A percentile compares a stretch with the other conserved stretches of the same genome.
phyloP scores from a whole-genome alignment of 495 filamentous ascomycete species.

The Wilcoxina mikolae region DNA sequence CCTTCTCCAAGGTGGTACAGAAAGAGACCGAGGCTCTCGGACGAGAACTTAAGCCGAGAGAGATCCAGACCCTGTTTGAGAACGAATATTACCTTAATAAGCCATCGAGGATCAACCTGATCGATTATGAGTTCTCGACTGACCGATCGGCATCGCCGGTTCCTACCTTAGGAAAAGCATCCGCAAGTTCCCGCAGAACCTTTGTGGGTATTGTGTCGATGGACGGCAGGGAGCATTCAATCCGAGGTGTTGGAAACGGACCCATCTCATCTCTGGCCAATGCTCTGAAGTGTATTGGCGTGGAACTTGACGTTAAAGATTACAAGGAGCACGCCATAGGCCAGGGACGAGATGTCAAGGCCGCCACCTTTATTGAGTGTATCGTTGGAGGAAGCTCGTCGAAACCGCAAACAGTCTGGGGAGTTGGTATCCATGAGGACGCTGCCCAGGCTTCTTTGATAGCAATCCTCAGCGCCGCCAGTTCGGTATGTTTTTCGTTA shows the following conservation, averaged over 20 bases:
- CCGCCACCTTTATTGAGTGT: conserved; percentile 88
- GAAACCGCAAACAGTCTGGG: conserved; percentile 56
- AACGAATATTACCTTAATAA: conserved; percentile 66
- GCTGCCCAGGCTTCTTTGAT: conserved; percentile 85
- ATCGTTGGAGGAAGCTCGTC: conserved; percentile 47
- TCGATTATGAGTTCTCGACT: conserved; percentile 84
- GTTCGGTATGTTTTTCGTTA: conserved; percentile 49
- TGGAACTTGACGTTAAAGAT: conserved; percentile 81
- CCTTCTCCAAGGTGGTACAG: conserved; percentile 80
- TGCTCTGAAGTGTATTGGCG: conserved; percentile 63
- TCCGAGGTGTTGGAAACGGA: conserved; percentile 73
- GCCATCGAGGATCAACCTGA: conserved; percentile 59
- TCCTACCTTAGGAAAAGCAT: conserved; percentile 55
- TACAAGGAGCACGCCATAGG: conserved; percentile 96
- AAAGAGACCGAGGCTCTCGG: conserved; percentile 53
- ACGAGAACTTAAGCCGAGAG: conserved; percentile 65
- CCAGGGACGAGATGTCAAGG: conserved; percentile 63
- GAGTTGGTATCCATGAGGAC: conserved; percentile 89
- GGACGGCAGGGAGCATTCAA: conserved; percentile 61
- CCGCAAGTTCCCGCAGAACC: conserved; percentile 59
- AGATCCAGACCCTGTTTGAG: conserved; percentile 79
- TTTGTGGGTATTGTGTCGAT: conserved; percentile 83
- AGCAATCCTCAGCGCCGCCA: conserved; percentile 75
- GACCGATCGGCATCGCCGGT: conserved; percentile 69
- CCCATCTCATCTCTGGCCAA: conserved; percentile 78